Evolutionary conservation across 2,329 filamentous ascomycete species (phyloP).

Genomic region (Pezicula carpinea): DNA sequence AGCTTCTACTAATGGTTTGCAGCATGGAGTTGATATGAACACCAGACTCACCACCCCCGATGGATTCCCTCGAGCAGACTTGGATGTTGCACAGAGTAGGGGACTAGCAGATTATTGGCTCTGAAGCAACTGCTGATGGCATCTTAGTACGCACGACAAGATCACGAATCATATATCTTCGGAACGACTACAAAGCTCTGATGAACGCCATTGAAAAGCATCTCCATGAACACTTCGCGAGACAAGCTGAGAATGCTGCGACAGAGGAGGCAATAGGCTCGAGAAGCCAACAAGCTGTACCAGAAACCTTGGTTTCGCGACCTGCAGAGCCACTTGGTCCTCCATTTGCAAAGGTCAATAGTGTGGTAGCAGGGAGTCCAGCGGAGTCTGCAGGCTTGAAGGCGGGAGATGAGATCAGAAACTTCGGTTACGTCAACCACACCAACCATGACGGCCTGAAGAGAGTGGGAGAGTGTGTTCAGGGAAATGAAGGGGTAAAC

Average conservation of each 20-base stretch:
- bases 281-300: constrained; percentile 25
- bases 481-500: constrained; percentile 82
- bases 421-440: constrained; percentile 79
- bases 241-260: constrained; percentile 41
- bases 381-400: constrained; percentile 78
- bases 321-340: constrained; percentile 39
- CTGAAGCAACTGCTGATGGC: constrained; percentile 7
- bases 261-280: constrained; percentile 20
- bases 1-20: constrained; percentile 9
- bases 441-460: constrained; percentile 81
- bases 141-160: constrained; percentile 83
- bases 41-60: constrained; percentile 82
- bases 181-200: constrained; percentile 88
- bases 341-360: constrained; percentile 88
- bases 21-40: constrained; percentile 94
- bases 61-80: constrained; percentile 87
- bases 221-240: constrained; percentile 88
- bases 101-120: neutral
- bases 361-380: constrained; percentile 71
- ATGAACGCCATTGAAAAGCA: constrained; percentile 80
- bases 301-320: constrained; percentile 29
- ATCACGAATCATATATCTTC: constrained; percentile 79
- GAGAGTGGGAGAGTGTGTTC: constrained; percentile 85
- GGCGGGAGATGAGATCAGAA: constrained; percentile 74
- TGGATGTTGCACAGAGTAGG: constrained; percentile 91